Percentiles rank a stretch among this genome's conserved stretches.
These are phyloP conservation scores for Mortierella antarctica DNA, from an alignment of 192 early-diverging fungal species.

Conservation along the genomic window DNA sequence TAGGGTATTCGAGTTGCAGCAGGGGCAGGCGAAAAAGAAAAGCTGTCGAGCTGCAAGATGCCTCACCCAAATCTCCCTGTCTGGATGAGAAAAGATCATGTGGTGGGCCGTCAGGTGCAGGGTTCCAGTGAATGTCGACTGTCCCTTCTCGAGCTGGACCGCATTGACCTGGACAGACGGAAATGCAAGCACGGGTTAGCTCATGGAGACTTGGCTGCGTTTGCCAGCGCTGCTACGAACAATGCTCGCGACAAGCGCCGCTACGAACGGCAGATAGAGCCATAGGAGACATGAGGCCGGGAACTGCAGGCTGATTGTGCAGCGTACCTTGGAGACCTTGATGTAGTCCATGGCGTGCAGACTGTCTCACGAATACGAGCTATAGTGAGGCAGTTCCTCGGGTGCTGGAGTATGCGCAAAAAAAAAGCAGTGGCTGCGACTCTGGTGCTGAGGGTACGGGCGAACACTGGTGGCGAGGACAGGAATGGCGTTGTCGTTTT, in stretches of 20 bases:
- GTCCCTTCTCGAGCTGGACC: constrained; percentile 58
- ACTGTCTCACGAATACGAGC: too few relatives aligned
- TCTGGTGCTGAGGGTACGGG: too few relatives aligned
- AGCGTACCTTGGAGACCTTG: constrained; percentile 44
- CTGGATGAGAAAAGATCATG: constrained; percentile 70
- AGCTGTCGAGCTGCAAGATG: not conserved
- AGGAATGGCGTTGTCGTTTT: too few relatives aligned
- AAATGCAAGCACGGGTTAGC: not conserved
- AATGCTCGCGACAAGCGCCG: too few relatives aligned
- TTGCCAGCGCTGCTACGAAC: too few relatives aligned
- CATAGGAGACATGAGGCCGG: not conserved
- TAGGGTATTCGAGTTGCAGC: not conserved
- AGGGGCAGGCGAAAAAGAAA: not conserved
- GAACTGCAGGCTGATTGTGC: not conserved
- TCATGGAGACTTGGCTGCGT: too few relatives aligned
- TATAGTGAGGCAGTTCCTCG: too few relatives aligned
- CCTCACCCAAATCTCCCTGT: constrained; percentile 75
- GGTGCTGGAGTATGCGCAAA: too few relatives aligned
- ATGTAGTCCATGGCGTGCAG: constrained; percentile 34
- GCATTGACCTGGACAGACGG: constrained; percentile 32
- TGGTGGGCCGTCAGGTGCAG: constrained; percentile 84
- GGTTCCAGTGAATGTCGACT: constrained; percentile 55
- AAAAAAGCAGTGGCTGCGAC: too few relatives aligned
- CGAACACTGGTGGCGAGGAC: too few relatives aligned
- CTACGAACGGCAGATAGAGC: not conserved